Conservation (phyloP, 2,329 filamentous ascomycete genomes). For the Hypoxylon sp. region DNA sequence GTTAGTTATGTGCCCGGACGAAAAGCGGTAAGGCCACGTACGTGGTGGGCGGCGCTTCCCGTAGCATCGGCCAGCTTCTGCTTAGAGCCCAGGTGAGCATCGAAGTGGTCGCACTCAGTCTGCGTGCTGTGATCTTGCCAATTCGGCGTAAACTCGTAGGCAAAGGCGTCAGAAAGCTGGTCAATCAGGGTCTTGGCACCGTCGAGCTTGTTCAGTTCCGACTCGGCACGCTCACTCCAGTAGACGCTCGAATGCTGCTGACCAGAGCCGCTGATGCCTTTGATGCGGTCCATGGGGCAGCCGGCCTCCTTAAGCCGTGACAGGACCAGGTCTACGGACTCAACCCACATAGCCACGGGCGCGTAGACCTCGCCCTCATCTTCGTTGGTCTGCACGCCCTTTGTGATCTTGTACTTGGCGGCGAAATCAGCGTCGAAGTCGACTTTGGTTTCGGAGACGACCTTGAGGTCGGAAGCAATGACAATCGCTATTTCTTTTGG, state of each 20-base stretch:
- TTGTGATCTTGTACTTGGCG: conserved; percentile 77
- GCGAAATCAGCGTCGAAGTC: conserved; percentile 90
- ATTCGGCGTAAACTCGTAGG: conserved; percentile 88
- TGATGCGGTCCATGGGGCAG: conserved; percentile 76
- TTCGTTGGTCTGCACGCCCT: conserved; percentile 86
- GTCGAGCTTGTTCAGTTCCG: conserved; percentile 68
- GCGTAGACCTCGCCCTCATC: conserved; percentile 89
- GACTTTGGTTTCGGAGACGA: conserved; percentile 85
- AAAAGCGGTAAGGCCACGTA: conserved; percentile 53
- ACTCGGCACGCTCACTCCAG: conserved; percentile 78
- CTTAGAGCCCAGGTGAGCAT: conserved; percentile 71
- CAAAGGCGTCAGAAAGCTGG: conserved; percentile 77
- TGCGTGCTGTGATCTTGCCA: conserved; percentile 99
- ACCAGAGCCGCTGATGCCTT: conserved; percentile 87
- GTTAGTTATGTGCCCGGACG: conserved; percentile 5
- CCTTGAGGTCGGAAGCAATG: conserved; percentile 81
- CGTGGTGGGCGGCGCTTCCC: conserved; percentile 93
- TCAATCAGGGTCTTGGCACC: conserved; percentile 69
- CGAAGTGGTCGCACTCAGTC: conserved; percentile 87
- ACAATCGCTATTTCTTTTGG: conserved; percentile 69
- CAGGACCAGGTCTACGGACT: conserved; percentile 88
- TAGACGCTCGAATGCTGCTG: conserved; percentile 99
- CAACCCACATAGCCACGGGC: conserved; percentile 92
- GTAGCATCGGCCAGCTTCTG: conserved; percentile 79
- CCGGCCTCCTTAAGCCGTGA: conserved; percentile 72